Conservation (phyloP, 768 basidiomycete genomes). For the Floccularia luteovirens region DNA sequence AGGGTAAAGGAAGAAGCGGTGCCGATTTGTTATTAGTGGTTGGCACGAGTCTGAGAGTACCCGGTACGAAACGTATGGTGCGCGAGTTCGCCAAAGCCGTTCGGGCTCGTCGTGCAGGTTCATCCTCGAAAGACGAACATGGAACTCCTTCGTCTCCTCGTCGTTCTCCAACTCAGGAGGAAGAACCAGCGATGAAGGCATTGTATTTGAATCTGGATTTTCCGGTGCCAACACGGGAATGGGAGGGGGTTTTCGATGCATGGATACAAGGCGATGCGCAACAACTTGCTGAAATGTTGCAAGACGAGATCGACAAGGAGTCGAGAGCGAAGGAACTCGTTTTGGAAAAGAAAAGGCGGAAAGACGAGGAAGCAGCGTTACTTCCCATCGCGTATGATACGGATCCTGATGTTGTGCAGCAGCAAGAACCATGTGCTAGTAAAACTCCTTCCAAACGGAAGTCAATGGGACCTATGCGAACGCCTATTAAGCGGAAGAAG, state of each 20-base stretch:
- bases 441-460: slow-evolving; percentile 1
- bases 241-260: slow-evolving; percentile 86
- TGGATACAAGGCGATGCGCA: slow-evolving; percentile 91
- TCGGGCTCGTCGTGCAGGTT: slow-evolving; percentile 36
- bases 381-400: slow-evolving; percentile 6
- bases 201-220: slow-evolving; percentile 86
- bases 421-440: background rate
- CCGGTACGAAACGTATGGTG: slow-evolving; percentile 88
- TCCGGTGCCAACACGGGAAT: slow-evolving; percentile 76
- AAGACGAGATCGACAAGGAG: slow-evolving; percentile 51
- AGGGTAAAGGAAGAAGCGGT: slow-evolving; percentile 59
- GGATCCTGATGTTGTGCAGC: background rate
- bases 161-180: slow-evolving; percentile 33
- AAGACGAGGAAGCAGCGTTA: slow-evolving; percentile 36
- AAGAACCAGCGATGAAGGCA: slow-evolving; percentile 50
- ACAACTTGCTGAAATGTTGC: slow-evolving; percentile 56
- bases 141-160: slow-evolving; percentile 30
- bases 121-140: slow-evolving; percentile 21
- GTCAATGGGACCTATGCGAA: background rate
- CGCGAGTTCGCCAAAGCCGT: slow-evolving; percentile 82
- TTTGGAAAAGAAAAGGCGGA: slow-evolving; percentile 47
- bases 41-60: slow-evolving; percentile 83
- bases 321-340: slow-evolving; percentile 43
- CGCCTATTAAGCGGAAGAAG: slow-evolving; percentile 6
- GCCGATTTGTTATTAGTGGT: slow-evolving; percentile 86